phyloP scores from a whole-genome alignment of 1,284 basidiomycete species.

The Apiotrichum siamense region DNA sequence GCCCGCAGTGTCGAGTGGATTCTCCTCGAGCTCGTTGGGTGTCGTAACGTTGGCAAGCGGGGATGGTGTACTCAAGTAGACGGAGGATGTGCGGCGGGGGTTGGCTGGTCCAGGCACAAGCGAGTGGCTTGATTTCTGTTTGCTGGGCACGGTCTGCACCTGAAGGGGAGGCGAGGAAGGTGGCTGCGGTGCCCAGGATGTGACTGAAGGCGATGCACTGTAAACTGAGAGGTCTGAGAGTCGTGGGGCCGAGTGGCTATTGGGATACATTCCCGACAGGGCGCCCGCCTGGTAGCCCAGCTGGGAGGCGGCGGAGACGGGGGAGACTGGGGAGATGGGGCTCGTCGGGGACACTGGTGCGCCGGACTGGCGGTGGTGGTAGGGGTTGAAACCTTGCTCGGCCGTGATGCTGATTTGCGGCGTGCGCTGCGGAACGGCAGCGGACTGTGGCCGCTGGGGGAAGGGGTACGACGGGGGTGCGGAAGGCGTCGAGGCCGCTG shows the following conservation, averaged over 20 bases:
- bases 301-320: not conserved
- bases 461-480: not conserved
- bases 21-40: not conserved
- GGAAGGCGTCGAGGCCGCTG: not conserved
- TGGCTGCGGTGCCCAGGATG: too few relatives aligned
- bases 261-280: too few relatives aligned
- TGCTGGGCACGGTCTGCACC: too few relatives aligned
- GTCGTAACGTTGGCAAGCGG: not conserved
- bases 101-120: too few relatives aligned
- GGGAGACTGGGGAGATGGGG: not conserved
- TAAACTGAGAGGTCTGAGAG: too few relatives aligned
- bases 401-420: not conserved
- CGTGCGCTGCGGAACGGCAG: not conserved
- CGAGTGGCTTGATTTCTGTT: too few relatives aligned
- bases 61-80: not conserved
- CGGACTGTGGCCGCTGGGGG: not conserved
- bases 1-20: not conserved
- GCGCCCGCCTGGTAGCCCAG: not conserved
- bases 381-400: not conserved
- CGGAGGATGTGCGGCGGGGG: not conserved
- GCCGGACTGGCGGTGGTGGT: not conserved
- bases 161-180: too few relatives aligned
- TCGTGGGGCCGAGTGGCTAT: too few relatives aligned
- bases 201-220: too few relatives aligned
- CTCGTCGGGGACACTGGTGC: not conserved